Conservation (phyloP, 2,329 filamentous ascomycete genomes). For the Westerdykella ornata region DNA sequence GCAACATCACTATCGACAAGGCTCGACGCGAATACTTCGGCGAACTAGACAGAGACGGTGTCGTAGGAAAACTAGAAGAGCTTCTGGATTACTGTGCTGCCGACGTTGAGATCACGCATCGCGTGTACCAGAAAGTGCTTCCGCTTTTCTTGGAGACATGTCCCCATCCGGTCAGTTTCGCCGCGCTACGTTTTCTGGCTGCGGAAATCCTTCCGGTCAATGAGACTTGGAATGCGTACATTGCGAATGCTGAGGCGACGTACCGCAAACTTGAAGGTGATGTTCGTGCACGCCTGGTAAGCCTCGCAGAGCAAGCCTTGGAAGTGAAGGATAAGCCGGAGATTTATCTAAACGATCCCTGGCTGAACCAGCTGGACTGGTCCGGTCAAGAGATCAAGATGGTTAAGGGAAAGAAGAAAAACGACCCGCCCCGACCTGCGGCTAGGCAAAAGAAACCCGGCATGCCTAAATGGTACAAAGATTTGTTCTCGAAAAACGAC, state of each 20-base stretch:
- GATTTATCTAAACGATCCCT: slow-evolving; percentile 72
- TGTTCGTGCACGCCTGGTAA: slow-evolving; percentile 68
- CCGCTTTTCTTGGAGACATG: slow-evolving; percentile 83
- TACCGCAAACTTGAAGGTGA: slow-evolving; percentile 70
- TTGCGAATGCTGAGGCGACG: slow-evolving; percentile 74
- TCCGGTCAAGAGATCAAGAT: slow-evolving; percentile 85
- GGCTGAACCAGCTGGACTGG: slow-evolving; percentile 93
- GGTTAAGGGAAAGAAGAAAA: slow-evolving; percentile 86
- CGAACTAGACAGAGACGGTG: slow-evolving; percentile 64
- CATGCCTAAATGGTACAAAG: slow-evolving; percentile 94
- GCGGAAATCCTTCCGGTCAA: slow-evolving; percentile 89
- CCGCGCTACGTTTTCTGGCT: slow-evolving; percentile 84
- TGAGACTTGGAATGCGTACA: slow-evolving; percentile 78
- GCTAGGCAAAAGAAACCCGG: slow-evolving; percentile 88
- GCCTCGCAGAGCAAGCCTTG: slow-evolving; percentile 69
- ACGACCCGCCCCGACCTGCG: slow-evolving; percentile 67
- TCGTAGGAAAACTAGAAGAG: slow-evolving; percentile 67
- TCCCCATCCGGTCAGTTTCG: slow-evolving; percentile 95
- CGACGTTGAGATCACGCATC: slow-evolving; percentile 87
- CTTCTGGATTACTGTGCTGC: slow-evolving; percentile 91
- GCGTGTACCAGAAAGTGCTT: slow-evolving; percentile 90
- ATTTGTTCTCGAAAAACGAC: slow-evolving; percentile 66
- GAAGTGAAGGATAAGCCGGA: slow-evolving; percentile 63
- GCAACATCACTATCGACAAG: slow-evolving; percentile 88
- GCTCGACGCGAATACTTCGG: slow-evolving; percentile 79